A percentile compares a stretch with the other conserved stretches of the same genome.
Conservation (phyloP, 495 filamentous ascomycete genomes). For the Cairneyella variabilis region DNA sequence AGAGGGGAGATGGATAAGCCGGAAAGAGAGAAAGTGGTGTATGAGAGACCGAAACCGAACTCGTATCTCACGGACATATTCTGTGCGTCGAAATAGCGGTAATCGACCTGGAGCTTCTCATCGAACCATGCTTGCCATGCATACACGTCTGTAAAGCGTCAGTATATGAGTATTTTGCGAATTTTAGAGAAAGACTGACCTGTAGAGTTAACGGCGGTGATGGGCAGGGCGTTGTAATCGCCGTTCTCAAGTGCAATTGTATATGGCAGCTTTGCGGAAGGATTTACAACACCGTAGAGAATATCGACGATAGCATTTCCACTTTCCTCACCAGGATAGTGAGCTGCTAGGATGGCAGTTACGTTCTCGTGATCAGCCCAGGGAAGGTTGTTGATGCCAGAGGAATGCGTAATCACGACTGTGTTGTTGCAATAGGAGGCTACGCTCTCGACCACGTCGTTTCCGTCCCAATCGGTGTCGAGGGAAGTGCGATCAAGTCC, state of each 20-base stretch:
- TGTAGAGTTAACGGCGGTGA: slow-evolving; percentile 61
- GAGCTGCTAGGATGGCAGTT: slow-evolving; percentile 78
- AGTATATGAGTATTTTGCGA: too few relatives aligned
- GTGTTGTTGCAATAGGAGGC: slow-evolving; percentile 79
- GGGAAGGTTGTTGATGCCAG: slow-evolving; percentile 62
- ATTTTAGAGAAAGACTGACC: too few relatives aligned
- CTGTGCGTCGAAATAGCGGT: slow-evolving; percentile 71
- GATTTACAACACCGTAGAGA: slow-evolving; percentile 86
- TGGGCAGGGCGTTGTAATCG: slow-evolving; percentile 65
- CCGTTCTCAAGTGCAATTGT: slow-evolving; percentile 63
- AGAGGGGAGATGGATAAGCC: slow-evolving; percentile 41
- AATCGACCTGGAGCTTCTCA: slow-evolving; percentile 90
- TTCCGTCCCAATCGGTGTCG: slow-evolving; percentile 72
- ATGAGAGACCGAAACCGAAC: slow-evolving; percentile 46
- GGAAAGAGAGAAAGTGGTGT: slow-evolving; percentile 58
- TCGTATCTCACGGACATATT: slow-evolving; percentile 49
- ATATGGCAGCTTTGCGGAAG: slow-evolving; percentile 72
- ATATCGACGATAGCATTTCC: slow-evolving; percentile 87
- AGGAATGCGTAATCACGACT: slow-evolving; percentile 86
- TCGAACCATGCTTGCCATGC: slow-evolving; percentile 84
- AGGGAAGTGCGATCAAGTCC: slow-evolving; percentile 90
- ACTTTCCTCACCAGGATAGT: slow-evolving; percentile 83
- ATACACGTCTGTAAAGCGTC: slow-evolving; percentile 74
- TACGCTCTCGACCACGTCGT: slow-evolving; percentile 77
- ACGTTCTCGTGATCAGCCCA: slow-evolving; percentile 57